Evolutionary conservation across 805 yeast species (phyloP).

Genomic region (Lipomyces anomalus): DNA sequence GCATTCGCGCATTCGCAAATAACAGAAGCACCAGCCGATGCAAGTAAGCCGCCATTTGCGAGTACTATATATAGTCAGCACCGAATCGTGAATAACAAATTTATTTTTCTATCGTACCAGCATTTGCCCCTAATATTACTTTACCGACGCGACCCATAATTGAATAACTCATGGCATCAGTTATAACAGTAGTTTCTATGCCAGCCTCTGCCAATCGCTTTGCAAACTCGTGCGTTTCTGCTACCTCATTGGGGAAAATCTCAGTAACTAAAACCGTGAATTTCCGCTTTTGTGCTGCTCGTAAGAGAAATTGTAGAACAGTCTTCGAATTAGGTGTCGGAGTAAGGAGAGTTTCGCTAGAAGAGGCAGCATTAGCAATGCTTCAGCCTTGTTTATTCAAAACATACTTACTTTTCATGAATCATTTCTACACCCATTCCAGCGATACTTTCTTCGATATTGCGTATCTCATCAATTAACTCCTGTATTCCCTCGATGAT

Average conservation of each 20-base stretch:
- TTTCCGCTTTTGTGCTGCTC: slow-evolving; percentile 82
- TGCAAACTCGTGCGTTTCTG: slow-evolving; percentile 71
- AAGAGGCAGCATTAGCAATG: not conserved
- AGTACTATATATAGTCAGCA: slow-evolving; percentile 39
- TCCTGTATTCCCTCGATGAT: slow-evolving; percentile 90
- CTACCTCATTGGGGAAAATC: slow-evolving; percentile 82
- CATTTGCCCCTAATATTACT: slow-evolving; percentile 84
- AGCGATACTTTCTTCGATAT: slow-evolving; percentile 85
- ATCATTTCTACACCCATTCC: slow-evolving; percentile 87
- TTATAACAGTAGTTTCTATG: slow-evolving; percentile 83
- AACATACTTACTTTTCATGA: slow-evolving; percentile 67
- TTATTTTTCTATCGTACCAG: slow-evolving; percentile 38
- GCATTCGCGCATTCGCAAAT: slow-evolving; percentile 96
- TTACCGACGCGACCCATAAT: slow-evolving; percentile 97
- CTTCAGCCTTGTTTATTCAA: not conserved
- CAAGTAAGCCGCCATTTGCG: slow-evolving; percentile 92
- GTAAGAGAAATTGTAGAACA: slow-evolving; percentile 75
- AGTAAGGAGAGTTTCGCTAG: slow-evolving; percentile 48
- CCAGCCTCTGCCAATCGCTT: slow-evolving; percentile 73
- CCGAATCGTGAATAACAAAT: not conserved
- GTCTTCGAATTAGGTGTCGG: slow-evolving; percentile 95
- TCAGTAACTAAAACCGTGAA: slow-evolving; percentile 91
- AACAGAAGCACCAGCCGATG: slow-evolving; percentile 83
- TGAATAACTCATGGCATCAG: slow-evolving; percentile 89
- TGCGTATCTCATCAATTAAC: slow-evolving; percentile 82